A percentile compares a stretch with the other conserved stretches of the same genome.
These are phyloP conservation scores for Phytophthora citrophthora DNA, from an alignment of 352 stramenopile species.

Conservation along the genomic window DNA sequence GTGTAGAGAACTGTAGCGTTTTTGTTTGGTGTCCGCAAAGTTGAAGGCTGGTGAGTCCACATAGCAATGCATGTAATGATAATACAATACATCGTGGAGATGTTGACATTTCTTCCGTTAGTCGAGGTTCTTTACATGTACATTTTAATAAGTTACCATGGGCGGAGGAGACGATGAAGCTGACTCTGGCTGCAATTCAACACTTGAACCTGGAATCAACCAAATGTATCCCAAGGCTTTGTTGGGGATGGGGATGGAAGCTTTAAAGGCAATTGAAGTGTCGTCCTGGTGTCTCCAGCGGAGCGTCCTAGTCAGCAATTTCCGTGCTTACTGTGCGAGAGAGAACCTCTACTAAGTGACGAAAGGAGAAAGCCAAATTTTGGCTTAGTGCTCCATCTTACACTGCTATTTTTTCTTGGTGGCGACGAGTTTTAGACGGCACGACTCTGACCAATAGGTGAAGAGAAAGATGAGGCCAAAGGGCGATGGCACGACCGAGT, in stretches of 20 bases:
- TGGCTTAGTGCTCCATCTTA: too few species aligned
- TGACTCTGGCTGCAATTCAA: background rate
- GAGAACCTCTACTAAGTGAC: too few species aligned
- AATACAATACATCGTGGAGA: background rate
- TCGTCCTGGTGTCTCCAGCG: background rate
- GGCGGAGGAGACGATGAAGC: background rate
- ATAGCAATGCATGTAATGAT: background rate
- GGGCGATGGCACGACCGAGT: background rate
- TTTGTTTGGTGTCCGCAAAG: background rate
- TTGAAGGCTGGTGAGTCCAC: background rate
- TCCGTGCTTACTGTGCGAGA: too few species aligned
- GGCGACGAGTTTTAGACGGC: background rate
- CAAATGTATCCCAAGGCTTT: conserved; percentile 2
- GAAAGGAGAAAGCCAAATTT: too few species aligned
- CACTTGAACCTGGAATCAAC: conserved; percentile 5
- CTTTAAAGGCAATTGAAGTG: conserved; percentile 3
- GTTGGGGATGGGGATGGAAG: conserved; percentile 1
- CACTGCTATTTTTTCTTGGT: background rate
- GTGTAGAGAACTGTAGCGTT: background rate
- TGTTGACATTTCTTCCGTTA: background rate
- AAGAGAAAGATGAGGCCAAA: background rate
- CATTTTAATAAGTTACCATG: too few species aligned
- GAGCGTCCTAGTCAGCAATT: too few species aligned
- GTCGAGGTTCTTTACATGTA: background rate
- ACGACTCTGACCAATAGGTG: background rate